Evolutionary conservation across 2,329 filamentous ascomycete genomes (phyloP), one percentile per base, ranked within the genome.

Genomic region (Fusarium piperis): DNA sequence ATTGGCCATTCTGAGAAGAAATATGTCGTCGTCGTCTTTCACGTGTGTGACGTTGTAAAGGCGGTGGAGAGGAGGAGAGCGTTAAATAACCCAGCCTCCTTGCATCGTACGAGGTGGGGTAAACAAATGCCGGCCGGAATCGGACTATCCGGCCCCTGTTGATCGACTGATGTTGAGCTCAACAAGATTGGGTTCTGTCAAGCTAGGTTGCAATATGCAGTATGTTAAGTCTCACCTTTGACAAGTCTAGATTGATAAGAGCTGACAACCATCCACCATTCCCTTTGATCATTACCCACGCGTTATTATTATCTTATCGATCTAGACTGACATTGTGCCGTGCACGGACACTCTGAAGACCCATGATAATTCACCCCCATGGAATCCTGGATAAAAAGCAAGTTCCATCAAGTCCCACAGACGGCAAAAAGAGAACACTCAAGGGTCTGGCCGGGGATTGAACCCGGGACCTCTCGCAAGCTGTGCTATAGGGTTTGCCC

Each of bases 391-490:
- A 46, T 28, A 48, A 48, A 48, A 48, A 48, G 44, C 30, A 51
- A 51, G 46, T 51, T 51, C 46, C 26, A 32, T 26, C 3, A 30
- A 51, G 46, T 51, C 26, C 46, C 46, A 51, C 46, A 32, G 16
- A 30, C 26, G n/a, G 26, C 26, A 51, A 51, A 51, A 51, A 51
- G 46, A 23, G 6, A 18, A 18, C 16, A 30, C 26, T 51, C 16
- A 65, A 73, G 81, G 81, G 81, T 81, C 81, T 82, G 81, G 80
- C 82, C 82, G 82, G 80, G 82, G 81, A 83, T 83, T 81, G 82
- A 83, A 83, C 82, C 80, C 82, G 81, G 81, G 82, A 83, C 82
- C 82, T 83, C 81, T 82, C 81, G 82, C 82, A 83, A 76, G 72
- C 73, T 58, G 26, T 51, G 46, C 46, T 51, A 16, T 32, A 51